A percentile compares a stretch with the other conserved stretches of the same genome.
phyloP scores from a whole-genome alignment of 1,139 yeast species.

The Candida dubliniensis region DNA sequence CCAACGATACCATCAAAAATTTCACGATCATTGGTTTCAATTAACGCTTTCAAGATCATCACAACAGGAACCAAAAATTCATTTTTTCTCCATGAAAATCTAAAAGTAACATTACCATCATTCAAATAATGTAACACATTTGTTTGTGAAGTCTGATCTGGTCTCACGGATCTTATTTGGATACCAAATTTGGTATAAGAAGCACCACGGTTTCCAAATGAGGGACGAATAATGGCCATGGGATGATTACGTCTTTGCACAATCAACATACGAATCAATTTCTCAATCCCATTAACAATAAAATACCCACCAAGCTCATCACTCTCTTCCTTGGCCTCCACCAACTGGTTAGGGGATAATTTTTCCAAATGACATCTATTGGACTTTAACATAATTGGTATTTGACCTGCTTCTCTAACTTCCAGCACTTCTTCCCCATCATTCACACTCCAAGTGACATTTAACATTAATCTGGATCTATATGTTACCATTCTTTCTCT shows the following conservation, averaged over 20 bases:
- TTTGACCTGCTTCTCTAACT: conserved; percentile 85
- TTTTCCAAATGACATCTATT: conserved; percentile 90
- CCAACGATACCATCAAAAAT: conserved; percentile 96
- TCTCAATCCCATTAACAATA: conserved; percentile 94
- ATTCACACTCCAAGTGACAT: conserved; percentile 82
- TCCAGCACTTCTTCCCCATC: conserved; percentile 81
- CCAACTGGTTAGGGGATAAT: conserved; percentile 78
- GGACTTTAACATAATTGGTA: conserved; percentile 88
- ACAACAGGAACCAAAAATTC: conserved; percentile 92
- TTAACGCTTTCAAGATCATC: conserved; percentile 87
- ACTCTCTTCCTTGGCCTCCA: conserved; percentile 78
- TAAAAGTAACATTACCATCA: conserved; percentile 94
- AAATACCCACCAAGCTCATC: conserved; percentile 98
- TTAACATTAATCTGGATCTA: conserved; percentile 71
- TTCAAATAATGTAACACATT: conserved; percentile 92
- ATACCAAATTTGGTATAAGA: conserved; percentile 87
- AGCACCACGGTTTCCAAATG: conserved; percentile 92
- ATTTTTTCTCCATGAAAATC: conserved; percentile 96
- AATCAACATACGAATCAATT: conserved; percentile 92
- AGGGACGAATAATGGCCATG: conserved; percentile 95
- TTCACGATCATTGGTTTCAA: conserved; percentile 90
- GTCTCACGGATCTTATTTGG: conserved; percentile 90
- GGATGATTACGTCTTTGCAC: conserved; percentile 98
- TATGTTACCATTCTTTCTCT: conserved; percentile 86
- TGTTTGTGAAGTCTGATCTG: conserved; percentile 96